A percentile compares a stretch with the other conserved stretches of the same genome.
These are phyloP conservation scores for Ophiobolus disseminans DNA, from an alignment of 2,329 filamentous ascomycete species.

Conservation along the genomic window DNA sequence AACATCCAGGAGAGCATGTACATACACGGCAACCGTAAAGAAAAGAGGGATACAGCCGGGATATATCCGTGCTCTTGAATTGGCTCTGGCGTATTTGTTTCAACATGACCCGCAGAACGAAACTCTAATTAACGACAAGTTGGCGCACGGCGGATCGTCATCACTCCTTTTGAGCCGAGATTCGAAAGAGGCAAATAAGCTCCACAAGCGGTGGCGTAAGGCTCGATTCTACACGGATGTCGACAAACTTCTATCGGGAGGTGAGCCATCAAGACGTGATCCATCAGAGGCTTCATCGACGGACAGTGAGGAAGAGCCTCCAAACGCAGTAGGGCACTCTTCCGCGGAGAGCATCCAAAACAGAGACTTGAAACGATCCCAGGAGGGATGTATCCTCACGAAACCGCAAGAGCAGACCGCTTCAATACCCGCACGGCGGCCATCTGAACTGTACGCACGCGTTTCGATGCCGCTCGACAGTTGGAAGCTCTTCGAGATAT, in stretches of 20 bases:
- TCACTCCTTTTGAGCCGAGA: constrained; percentile 62
- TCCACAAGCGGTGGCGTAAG: constrained; percentile 69
- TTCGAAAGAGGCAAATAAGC: constrained; percentile 59
- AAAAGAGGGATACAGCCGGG: constrained; percentile 82
- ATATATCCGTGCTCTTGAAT: constrained; percentile 76
- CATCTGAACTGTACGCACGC: not conserved
- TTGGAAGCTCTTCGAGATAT: constrained; percentile 71
- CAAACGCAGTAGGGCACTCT: constrained; percentile 24
- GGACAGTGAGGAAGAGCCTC: constrained; percentile 37
- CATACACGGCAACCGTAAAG: constrained; percentile 75
- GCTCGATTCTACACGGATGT: constrained; percentile 69
- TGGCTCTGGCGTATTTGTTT: constrained; percentile 72
- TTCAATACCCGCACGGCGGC: constrained; percentile 24
- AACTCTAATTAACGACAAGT: constrained; percentile 61
- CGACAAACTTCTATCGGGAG: constrained; percentile 65
- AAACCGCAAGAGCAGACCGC: constrained; percentile 2
- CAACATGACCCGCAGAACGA: constrained; percentile 67
- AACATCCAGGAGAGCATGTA: constrained; percentile 68
- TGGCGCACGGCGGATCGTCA: constrained; percentile 58
- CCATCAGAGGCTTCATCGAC: constrained; percentile 23
- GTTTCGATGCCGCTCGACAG: constrained; percentile 59
- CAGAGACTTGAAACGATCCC: no score
- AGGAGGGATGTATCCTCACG: no score
- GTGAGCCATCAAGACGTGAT: constrained; percentile 38
- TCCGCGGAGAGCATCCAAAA: no score